Conservation (phyloP, 2,329 filamentous ascomycete genomes). For the Westerdykella aurantiaca region DNA sequence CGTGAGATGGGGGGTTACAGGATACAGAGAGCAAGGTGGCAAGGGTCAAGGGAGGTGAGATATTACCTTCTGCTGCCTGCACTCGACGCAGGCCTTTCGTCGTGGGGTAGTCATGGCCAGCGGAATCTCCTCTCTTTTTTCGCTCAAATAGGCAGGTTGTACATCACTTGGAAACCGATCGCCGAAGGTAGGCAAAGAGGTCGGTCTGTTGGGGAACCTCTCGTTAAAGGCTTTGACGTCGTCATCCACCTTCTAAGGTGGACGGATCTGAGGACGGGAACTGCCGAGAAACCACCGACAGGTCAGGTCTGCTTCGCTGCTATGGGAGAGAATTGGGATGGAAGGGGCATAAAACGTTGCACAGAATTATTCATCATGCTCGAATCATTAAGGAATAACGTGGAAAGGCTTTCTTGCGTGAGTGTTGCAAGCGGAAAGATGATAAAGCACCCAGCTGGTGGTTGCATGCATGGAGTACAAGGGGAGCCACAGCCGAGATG, state of each 20-base stretch:
- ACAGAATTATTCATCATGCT: too few relatives aligned
- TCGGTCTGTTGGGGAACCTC: neutral
- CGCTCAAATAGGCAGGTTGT: neutral
- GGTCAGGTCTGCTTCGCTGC: neutral
- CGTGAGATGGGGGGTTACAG: constrained; percentile 7
- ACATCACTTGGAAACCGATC: neutral
- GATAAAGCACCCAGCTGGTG: too few relatives aligned
- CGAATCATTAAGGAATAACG: too few relatives aligned
- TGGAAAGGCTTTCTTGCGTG: too few relatives aligned
- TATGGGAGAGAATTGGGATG: neutral
- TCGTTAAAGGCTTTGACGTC: neutral
- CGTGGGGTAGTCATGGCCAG: constrained; percentile 28
- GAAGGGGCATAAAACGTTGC: too few relatives aligned
- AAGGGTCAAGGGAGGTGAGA: neutral
- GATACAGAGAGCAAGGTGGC: neutral
- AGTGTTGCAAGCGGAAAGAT: too few relatives aligned
- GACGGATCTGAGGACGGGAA: neutral
- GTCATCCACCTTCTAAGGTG: neutral
- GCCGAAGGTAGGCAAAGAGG: neutral
- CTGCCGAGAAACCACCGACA: neutral
- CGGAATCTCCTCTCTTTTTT: neutral
- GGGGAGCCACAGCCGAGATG: too few relatives aligned
- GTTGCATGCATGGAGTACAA: too few relatives aligned
- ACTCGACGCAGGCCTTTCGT: constrained; percentile 35
- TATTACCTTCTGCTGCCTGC: constrained; percentile 34